Percentiles rank a stretch among this genome's conserved stretches.
These are phyloP conservation scores for Eucalyptus cloeziana DNA, from an alignment of 345 rosid species.

Conservation along the genomic window DNA sequence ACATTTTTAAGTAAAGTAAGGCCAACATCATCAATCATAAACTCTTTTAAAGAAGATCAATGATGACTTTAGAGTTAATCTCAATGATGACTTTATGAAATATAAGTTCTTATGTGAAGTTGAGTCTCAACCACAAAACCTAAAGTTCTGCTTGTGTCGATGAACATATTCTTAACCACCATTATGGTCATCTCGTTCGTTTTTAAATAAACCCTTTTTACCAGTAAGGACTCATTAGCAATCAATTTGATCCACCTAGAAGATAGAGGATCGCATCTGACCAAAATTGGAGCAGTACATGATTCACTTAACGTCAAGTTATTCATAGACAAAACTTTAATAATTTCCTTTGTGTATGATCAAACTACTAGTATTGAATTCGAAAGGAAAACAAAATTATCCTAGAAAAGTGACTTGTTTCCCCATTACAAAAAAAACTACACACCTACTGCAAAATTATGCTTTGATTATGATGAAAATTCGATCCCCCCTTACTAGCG, in stretches of 20 bases:
- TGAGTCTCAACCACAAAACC: not conserved
- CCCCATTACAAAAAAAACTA: not conserved
- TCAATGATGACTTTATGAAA: not conserved
- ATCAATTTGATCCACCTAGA: not conserved
- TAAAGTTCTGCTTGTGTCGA: too few species aligned
- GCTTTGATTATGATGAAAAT: not conserved
- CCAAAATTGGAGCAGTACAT: not conserved
- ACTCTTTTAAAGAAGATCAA: not conserved
- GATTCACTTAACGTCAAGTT: not conserved
- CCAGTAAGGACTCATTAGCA: not conserved
- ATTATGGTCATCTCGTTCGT: rapidly evolving
- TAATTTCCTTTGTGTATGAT: too few species aligned
- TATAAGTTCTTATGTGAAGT: not conserved
- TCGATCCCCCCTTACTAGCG: not conserved
- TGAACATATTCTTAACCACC: not conserved
- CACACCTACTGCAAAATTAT: not conserved
- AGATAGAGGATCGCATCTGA: not conserved
- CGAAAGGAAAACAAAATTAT: not conserved
- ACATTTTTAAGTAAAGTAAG: not conserved
- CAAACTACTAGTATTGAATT: not conserved
- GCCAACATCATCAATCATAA: not conserved
- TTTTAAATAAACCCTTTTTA: not conserved
- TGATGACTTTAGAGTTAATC: not conserved
- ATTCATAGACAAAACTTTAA: too few species aligned
- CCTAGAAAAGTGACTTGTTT: not conserved